Conservation (phyloP, 495 filamentous ascomycete species). For the Parmelia sp. region DNA sequence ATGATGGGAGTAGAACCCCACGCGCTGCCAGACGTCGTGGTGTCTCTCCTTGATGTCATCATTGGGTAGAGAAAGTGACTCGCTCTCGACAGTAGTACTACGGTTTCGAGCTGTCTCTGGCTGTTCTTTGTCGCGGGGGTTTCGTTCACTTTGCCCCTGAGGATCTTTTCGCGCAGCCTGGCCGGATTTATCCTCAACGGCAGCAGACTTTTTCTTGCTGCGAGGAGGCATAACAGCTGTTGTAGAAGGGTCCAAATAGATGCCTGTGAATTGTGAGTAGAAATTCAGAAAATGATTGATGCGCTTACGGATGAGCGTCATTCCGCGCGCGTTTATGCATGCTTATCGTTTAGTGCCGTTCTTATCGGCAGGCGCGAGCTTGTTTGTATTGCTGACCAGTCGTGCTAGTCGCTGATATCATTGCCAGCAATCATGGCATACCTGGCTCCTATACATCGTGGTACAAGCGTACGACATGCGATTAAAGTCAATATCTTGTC, state of each 20-base stretch:
- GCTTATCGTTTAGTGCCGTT: slow-evolving; percentile 11
- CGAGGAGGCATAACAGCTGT: slow-evolving; percentile 2
- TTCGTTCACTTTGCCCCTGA: neutral
- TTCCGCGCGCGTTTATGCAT: slow-evolving; percentile 12
- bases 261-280: neutral
- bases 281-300: neutral
- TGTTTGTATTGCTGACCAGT: neutral
- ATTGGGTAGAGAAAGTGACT: neutral
- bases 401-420: too few relatives aligned
- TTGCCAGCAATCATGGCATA: slow-evolving; percentile 65
- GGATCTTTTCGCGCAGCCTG: neutral
- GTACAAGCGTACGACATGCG: slow-evolving; percentile 84
- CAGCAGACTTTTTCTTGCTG: neutral
- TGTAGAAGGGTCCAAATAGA: neutral
- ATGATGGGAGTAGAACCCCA: slow-evolving; percentile 2
- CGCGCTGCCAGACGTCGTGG: neutral
- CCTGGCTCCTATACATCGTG: slow-evolving; percentile 84
- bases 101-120: neutral
- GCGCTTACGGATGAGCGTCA: neutral
- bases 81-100: neutral
- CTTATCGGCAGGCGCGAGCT: slow-evolving; percentile 14
- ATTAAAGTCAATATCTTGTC: slow-evolving; percentile 70
- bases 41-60: neutral
- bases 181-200: neutral
- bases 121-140: neutral